These are phyloP conservation scores for Luzula sylvatica DNA, from an alignment of 176 grass and related monocot species.

Conservation along the genomic window DNA sequence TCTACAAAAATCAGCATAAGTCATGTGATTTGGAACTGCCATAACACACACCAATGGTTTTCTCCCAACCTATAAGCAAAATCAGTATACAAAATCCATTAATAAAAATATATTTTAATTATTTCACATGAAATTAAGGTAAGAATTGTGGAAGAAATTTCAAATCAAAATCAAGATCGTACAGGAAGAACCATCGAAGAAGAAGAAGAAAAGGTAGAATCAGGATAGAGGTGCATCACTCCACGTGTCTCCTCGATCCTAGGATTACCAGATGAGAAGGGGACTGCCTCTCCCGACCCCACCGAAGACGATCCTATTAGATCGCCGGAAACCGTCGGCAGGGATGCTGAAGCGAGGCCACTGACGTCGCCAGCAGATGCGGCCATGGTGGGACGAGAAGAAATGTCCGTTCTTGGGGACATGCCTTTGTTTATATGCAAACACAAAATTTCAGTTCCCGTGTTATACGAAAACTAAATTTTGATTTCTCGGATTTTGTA, in stretches of 20 bases:
- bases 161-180: neutral
- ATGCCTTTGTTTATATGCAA: no score
- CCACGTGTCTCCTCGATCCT: slow-evolving; percentile 92
- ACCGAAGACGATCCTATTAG: slow-evolving; percentile 10
- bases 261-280: slow-evolving; percentile 90
- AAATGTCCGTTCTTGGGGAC: no score
- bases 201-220: slow-evolving; percentile 18
- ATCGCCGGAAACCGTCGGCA: slow-evolving; percentile 21
- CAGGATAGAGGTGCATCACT: slow-evolving; percentile 55
- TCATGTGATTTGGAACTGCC: slow-evolving; percentile 86
- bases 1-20: slow-evolving; percentile 80
- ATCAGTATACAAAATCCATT: slow-evolving; percentile 1
- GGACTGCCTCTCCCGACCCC: slow-evolving; percentile 22
- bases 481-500: no score
- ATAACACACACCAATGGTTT: slow-evolving; percentile 74
- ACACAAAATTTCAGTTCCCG: no score
- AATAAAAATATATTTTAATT: neutral
- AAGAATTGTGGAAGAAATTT: slow-evolving; percentile 2
- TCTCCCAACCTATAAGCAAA: slow-evolving; percentile 44
- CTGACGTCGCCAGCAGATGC: neutral
- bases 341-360: slow-evolving; percentile 9
- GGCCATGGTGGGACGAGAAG: neutral
- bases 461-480: no score
- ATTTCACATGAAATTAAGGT: neutral
- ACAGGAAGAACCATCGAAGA: slow-evolving; percentile 43